phyloP scores from a whole-genome alignment of 768 basidiomycete species.

The Phlegmacium glaucopus region DNA sequence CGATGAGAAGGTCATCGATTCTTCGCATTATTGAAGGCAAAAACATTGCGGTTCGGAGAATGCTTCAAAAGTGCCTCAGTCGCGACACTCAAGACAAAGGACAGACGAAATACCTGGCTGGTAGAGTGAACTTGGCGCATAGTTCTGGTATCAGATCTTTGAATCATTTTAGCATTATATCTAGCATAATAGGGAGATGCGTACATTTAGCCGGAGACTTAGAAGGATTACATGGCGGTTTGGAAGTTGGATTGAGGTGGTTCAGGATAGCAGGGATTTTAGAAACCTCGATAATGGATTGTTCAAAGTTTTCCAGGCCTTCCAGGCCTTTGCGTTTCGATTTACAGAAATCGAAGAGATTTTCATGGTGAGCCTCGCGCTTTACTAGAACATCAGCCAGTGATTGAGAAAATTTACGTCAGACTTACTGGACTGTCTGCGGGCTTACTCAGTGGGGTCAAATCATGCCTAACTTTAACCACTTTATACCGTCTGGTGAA shows the following conservation, averaged over 20 bases:
- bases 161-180: not conserved
- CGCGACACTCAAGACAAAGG: not conserved
- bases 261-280: conserved; percentile 50
- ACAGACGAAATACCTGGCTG: conserved; percentile 52
- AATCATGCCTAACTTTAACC: conserved; percentile 53
- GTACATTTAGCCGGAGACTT: conserved; percentile 58
- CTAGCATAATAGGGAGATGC: conserved; percentile 14
- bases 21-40: conserved; percentile 72
- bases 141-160: conserved; percentile 84
- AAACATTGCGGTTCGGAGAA: conserved; percentile 62
- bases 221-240: conserved; percentile 31
- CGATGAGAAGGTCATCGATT: conserved; percentile 71
- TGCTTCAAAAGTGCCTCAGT: conserved; percentile 34
- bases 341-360: conserved; percentile 65
- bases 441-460: conserved; percentile 72
- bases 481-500: conserved; percentile 70
- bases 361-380: conserved; percentile 61
- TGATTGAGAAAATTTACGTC: not conserved
- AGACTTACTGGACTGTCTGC: conserved; percentile 57
- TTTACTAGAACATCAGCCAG: conserved; percentile 23
- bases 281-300: conserved; percentile 71
- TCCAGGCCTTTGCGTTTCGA: conserved; percentile 58
- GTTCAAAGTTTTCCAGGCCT: conserved; percentile 55
- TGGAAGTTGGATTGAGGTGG: conserved; percentile 55
- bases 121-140: conserved; percentile 65